Base-by-base conservation (phyloP, 495 filamentous ascomycete genomes). In the Penicillium dipodomyicola region DNA sequence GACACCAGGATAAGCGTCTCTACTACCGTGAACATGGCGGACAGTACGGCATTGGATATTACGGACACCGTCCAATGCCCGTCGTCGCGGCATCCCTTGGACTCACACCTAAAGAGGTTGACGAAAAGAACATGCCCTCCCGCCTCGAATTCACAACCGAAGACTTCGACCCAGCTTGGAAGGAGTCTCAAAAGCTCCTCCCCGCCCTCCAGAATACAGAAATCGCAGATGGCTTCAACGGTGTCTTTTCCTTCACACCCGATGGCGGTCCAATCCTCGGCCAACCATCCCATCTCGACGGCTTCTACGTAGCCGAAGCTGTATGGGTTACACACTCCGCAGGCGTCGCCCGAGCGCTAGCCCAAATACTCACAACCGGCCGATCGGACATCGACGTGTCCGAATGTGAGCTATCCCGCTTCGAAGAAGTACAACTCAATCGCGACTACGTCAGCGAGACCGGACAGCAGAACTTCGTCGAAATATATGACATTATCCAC, bases 321-420 rank as follows among this genome's bases (percentile, higher is more conserved):
- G 78, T 82, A 2, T 82, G 79, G 79, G 78, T 82, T 5, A 82
- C 79, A 10, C 79, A 82, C 42, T 77, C 77, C 0, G 79, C 78
- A n/a, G 79, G 79, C 17, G 75, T 81, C 11, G 79, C 79, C 7
- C 71, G 77, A 32, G 76, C 78, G 15, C 37, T 82, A 4, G 79
- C 79, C 0, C 68, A 82, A 54, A 48, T 78, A 9, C 71, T 82
- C 15, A 80, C 79, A 3, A 67, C 64, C 0, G 79, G 77, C 6
- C 62, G 56, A 32, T 80, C 79, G 5, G 53, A 69, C 29, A 74
- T 79, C 42, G 77, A 82, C 48, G 52, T 80, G 11, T 60, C 70
- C 2, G 79, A 80, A 40, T 80, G 78, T 54, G 76, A 82, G 50
- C 61, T 82, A 2, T 66, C 76, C 2, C 76, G 79, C 10, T 82